Evolutionary conservation across 345 rosid genomes (phyloP).

Genomic region (Pistacia atlantica): DNA sequence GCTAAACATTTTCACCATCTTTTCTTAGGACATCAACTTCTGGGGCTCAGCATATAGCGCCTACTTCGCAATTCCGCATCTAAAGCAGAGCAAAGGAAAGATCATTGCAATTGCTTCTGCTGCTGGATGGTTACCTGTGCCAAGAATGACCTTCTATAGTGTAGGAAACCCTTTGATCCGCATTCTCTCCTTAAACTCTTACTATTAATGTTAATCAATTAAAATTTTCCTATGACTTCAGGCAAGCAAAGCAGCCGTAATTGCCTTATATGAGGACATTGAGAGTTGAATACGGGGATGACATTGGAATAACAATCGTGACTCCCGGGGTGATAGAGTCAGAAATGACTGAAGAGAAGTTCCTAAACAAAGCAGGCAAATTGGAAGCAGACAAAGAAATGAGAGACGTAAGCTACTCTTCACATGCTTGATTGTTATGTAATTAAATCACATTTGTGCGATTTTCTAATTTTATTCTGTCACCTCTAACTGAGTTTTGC

Average conservation of each 20-base stretch:
- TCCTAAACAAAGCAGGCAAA: constrained; percentile 44
- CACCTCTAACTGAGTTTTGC: neutral
- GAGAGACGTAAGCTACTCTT: constrained; percentile 41
- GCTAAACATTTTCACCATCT: neutral
- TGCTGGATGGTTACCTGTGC: constrained; percentile 43
- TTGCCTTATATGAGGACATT: constrained; percentile 46
- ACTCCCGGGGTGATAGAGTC: constrained; percentile 42
- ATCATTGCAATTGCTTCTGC: constrained; percentile 48
- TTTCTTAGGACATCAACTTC: constrained; percentile 48
- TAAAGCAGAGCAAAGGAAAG: constrained; percentile 48
- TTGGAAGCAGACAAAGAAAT: constrained; percentile 38
- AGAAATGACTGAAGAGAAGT: constrained; percentile 45
- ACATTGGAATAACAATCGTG: constrained; percentile 53
- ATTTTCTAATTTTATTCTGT: neutral
- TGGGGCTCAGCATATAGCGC: constrained; percentile 55
- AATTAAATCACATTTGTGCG: neutral
- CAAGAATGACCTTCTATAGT: constrained; percentile 45
- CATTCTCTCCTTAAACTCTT: neutral
- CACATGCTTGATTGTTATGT: neutral
- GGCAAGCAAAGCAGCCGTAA: constrained; percentile 64
- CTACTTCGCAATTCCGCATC: constrained; percentile 37
- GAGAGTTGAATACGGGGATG: constrained; percentile 40
- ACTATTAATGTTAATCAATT: neutral
- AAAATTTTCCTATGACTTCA: constrained; percentile 11
- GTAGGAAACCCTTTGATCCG: constrained; percentile 28